Conservation (phyloP, 1,284 basidiomycete genomes). For the Sporisorium iseilematis-ciliati region DNA sequence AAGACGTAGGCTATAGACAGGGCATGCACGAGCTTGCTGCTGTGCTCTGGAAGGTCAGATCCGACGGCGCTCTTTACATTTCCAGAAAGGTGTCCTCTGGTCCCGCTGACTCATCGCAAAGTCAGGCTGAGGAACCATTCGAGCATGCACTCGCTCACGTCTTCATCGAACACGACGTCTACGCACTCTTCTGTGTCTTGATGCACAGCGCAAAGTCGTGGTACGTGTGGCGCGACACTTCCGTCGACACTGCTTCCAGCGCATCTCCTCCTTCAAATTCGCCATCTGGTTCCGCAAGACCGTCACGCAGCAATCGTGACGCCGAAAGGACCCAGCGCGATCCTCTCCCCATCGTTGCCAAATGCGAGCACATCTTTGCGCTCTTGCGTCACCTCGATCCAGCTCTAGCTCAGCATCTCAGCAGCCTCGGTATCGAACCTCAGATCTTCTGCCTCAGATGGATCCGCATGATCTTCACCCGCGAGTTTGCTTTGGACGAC, state of each 20-base stretch:
- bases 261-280: constrained; percentile 6
- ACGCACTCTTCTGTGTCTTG: constrained; percentile 53
- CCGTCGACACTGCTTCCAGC: constrained; percentile 5
- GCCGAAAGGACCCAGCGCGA: not conserved
- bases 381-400: constrained; percentile 53
- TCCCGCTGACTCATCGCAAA: not conserved
- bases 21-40: constrained; percentile 69
- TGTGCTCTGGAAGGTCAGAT: constrained; percentile 56
- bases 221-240: constrained; percentile 54
- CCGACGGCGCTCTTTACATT: constrained; percentile 24
- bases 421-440: constrained; percentile 61
- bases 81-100: not conserved
- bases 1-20: constrained; percentile 65
- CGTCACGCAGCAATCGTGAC: not conserved
- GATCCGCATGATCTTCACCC: constrained; percentile 64
- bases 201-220: constrained; percentile 58
- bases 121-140: constrained; percentile 24
- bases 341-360: constrained; percentile 44
- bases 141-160: constrained; percentile 35
- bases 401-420: constrained; percentile 53
- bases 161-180: constrained; percentile 62
- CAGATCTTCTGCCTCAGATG: constrained; percentile 66
- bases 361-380: constrained; percentile 44
- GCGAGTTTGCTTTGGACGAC: constrained; percentile 58
- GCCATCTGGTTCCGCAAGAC: constrained; percentile 10